Evolutionary conservation across 768 basidiomycete genomes (phyloP), one percentile per base, ranked within the genome.

Genomic region (Phaeotremella skinneri): DNA sequence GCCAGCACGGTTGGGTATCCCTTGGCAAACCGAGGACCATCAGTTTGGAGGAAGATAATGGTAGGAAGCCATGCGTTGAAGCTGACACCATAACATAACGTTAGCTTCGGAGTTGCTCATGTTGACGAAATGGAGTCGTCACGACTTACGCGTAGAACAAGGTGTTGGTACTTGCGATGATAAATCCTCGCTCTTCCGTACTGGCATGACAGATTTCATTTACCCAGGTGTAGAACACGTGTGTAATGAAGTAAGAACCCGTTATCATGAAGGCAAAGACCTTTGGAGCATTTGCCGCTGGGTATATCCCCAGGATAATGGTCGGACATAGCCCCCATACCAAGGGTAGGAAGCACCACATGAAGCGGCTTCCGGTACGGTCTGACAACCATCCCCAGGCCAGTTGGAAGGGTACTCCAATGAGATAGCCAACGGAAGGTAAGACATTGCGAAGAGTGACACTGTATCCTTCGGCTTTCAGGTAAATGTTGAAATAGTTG

Each of bases 201-300:
- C 50, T 37, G 21, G 47, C 26, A 1, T 34, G 47, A 45, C 61
- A 62, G n/a, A 62, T 58, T 23, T 62, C 61, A 6, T 50, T 37
- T 13, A 62, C 61, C 61, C 61, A 62, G 20, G 61, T 52, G 52
- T 58, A 62, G 61, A 58, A 58, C 25, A 62, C 56, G 17, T 52
- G 61, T 5, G 61, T 62, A 14, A 62, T 53, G 43, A 55, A 63
- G 20, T 50, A 25, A 2, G n/a, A n/a, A n/a, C n/a, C n/a, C n/a
- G n/a, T n/a, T n/a, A n/a, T n/a, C n/a, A n/a, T n/a, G n/a, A n/a
- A n/a, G n/a, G n/a, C n/a, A n/a, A n/a, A n/a, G n/a, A n/a, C n/a
- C n/a, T n/a, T n/a, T n/a, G n/a, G n/a, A n/a, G n/a, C n/a, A n/a
- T n/a, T n/a, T n/a, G n/a, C n/a, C n/a, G n/a, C n/a, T n/a, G n/a